Percentiles rank a stretch among this genome's conserved stretches.
Conservation (phyloP, 768 basidiomycete genomes). For the Lyophyllum decastes region DNA sequence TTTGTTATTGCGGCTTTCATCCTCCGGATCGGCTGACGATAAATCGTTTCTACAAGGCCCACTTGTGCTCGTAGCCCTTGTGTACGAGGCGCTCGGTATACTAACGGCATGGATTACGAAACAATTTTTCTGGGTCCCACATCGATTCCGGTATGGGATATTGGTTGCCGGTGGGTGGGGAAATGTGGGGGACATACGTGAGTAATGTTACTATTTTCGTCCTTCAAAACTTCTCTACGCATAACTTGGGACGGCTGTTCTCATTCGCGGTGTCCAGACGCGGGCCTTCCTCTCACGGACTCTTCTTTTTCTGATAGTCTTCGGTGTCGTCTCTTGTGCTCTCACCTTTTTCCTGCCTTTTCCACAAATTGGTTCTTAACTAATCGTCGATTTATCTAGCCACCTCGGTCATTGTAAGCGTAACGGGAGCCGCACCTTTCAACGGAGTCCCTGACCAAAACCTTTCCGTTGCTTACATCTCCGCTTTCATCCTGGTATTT, state of each 20-base stretch:
- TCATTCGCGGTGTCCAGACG: not conserved
- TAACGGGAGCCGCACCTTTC: conserved; percentile 65
- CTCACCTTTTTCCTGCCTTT: not conserved
- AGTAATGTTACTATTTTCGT: conserved; percentile 21
- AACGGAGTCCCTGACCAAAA: conserved; percentile 56
- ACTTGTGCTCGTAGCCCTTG: conserved; percentile 56
- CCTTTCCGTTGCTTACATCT: conserved; percentile 67
- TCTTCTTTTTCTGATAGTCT: not conserved
- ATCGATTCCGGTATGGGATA: conserved; percentile 72
- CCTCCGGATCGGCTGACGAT: not conserved
- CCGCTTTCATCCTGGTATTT: conserved; percentile 62
- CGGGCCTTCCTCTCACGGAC: not conserved
- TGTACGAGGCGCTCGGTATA: conserved; percentile 61
- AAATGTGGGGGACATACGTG: conserved; percentile 74
- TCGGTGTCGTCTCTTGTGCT: not conserved
- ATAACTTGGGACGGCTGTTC: no score
- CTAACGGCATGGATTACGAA: conserved; percentile 54
- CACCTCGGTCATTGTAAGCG: conserved; percentile 62
- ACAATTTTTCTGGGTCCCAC: conserved; percentile 75
- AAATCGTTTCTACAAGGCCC: conserved; percentile 47
- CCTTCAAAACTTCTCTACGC: not conserved
- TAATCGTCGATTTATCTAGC: conserved; percentile 36
- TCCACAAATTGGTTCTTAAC: not conserved
- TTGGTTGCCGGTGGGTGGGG: conserved; percentile 69
- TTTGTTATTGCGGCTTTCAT: no score